Percentiles rank a stretch among this genome's conserved stretches.
These are phyloP conservation scores for Podospora fimiseda DNA, from an alignment of 495 filamentous ascomycete genomes.

Conservation along the genomic window DNA sequence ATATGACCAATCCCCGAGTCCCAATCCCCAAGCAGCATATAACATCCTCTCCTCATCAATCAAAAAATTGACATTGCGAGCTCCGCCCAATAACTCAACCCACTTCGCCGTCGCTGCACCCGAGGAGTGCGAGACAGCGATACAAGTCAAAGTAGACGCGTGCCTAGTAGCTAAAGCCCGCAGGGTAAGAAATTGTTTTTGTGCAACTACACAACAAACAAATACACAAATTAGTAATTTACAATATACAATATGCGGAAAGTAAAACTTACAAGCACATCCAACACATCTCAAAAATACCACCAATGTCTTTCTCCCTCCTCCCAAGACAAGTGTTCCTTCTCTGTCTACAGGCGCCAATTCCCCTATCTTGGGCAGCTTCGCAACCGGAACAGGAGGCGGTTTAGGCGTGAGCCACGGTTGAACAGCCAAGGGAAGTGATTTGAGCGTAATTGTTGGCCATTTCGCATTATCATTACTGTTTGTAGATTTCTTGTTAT, in stretches of 20 bases:
- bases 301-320: conserved; percentile 37
- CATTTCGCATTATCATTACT: conserved; percentile 27
- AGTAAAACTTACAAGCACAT: conserved; percentile 43
- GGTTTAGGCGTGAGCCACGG: conserved; percentile 42
- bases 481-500: conserved; percentile 5
- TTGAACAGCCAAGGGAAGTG: conserved; percentile 41
- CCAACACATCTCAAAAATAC: conserved; percentile 52
- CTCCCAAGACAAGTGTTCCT: conserved; percentile 33
- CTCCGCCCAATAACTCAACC: conserved; percentile 44
- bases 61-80: conserved; percentile 41
- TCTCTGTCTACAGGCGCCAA: conserved; percentile 42
- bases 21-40: conserved; percentile 50
- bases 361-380: conserved; percentile 37
- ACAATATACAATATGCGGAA: background rate
- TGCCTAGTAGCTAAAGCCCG: conserved; percentile 39
- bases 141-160: conserved; percentile 34
- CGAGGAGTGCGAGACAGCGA: conserved; percentile 51
- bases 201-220: conserved; percentile 47
- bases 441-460: conserved; percentile 28
- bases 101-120: conserved; percentile 41
- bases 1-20: conserved; percentile 42
- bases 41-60: conserved; percentile 47
- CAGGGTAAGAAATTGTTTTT: conserved; percentile 48
- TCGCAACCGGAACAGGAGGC: conserved; percentile 39
- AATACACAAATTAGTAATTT: background rate